These are phyloP conservation scores for Melaleuca alternifolia DNA, from an alignment of 345 rosid species.

Conservation along the genomic window DNA sequence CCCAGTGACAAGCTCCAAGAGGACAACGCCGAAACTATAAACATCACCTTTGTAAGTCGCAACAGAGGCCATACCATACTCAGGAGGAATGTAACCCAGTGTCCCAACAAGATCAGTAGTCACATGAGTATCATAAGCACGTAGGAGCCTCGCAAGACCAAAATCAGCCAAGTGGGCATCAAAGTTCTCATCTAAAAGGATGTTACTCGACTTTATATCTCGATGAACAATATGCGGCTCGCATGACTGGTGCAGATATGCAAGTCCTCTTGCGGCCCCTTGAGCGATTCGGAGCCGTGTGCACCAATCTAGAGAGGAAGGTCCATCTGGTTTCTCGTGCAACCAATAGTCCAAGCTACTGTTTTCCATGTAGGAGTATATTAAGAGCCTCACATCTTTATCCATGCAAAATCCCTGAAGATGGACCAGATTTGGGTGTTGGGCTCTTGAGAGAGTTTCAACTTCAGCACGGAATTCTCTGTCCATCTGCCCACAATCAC, in stretches of 20 bases:
- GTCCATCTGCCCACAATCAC: conserved; percentile 82
- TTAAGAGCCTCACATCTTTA: conserved; percentile 44
- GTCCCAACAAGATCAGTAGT: conserved; percentile 87
- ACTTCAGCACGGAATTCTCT: conserved; percentile 82
- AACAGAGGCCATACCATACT: conserved; percentile 74
- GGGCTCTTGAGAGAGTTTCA: conserved; percentile 84
- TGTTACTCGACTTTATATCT: conserved; percentile 79
- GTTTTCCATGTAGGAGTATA: conserved; percentile 85
- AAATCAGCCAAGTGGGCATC: conserved; percentile 84
- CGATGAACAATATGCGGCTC: conserved; percentile 81
- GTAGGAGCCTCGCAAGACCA: conserved; percentile 72
- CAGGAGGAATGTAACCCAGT: conserved; percentile 83
- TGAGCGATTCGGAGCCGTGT: conserved; percentile 57
- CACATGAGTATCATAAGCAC: conserved; percentile 73
- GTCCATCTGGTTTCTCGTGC: conserved; percentile 70
- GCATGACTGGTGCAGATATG: conserved; percentile 71
- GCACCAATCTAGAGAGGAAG: conserved; percentile 45
- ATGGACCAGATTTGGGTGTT: conserved; percentile 74
- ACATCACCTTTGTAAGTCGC: conserved; percentile 85
- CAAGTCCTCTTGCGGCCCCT: conserved; percentile 64
- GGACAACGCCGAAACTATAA: conserved; percentile 86
- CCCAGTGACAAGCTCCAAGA: conserved; percentile 77
- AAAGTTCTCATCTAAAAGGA: conserved; percentile 64
- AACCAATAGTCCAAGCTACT: conserved; percentile 91
- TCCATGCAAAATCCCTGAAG: conserved; percentile 72